These are phyloP conservation scores for Aspergillus sp. DNA, from an alignment of 2,329 filamentous ascomycete genomes.

Conservation along the genomic window DNA sequence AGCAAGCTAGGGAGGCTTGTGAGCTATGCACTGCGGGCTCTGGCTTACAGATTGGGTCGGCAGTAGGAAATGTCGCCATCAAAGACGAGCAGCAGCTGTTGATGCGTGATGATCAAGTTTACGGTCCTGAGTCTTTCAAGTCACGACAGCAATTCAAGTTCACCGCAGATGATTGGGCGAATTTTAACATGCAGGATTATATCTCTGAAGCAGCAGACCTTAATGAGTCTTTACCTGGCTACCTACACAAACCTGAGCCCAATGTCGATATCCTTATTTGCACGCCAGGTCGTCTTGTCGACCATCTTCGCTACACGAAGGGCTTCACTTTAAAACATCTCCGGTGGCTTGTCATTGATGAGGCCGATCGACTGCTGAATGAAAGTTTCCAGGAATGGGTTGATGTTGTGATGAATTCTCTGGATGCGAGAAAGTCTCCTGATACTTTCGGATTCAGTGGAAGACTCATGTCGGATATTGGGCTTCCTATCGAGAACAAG, in stretches of 20 bases:
- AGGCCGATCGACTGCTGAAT: constrained; percentile 84
- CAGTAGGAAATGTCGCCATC: constrained; percentile 73
- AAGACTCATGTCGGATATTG: constrained; percentile 27
- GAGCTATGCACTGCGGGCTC: constrained; percentile 67
- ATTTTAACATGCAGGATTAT: constrained; percentile 41
- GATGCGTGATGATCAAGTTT: constrained; percentile 59
- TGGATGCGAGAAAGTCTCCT: constrained; percentile 49
- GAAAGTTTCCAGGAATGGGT: constrained; percentile 94
- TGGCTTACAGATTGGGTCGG: constrained; percentile 69
- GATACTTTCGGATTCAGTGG: constrained; percentile 41
- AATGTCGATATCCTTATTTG: constrained; percentile 84
- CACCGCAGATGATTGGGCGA: constrained; percentile 41
- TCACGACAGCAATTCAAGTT: constrained; percentile 38
- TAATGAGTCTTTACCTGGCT: constrained; percentile 46
- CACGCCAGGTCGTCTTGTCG: constrained; percentile 84
- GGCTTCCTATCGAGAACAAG: constrained; percentile 32
- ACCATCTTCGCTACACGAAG: constrained; percentile 76
- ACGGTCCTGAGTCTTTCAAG: constrained; percentile 58
- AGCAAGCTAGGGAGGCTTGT: constrained; percentile 72
- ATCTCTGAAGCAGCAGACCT: constrained; percentile 36
- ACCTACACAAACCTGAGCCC: constrained; percentile 60
- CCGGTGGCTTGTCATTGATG: constrained; percentile 85
- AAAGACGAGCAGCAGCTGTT: constrained; percentile 56
- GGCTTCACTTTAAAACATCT: constrained; percentile 74
- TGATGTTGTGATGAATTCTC: constrained; percentile 55